phyloP scores from a whole-genome alignment of 768 basidiomycete genomes.

The Cystofilobasidium macerans region DNA sequence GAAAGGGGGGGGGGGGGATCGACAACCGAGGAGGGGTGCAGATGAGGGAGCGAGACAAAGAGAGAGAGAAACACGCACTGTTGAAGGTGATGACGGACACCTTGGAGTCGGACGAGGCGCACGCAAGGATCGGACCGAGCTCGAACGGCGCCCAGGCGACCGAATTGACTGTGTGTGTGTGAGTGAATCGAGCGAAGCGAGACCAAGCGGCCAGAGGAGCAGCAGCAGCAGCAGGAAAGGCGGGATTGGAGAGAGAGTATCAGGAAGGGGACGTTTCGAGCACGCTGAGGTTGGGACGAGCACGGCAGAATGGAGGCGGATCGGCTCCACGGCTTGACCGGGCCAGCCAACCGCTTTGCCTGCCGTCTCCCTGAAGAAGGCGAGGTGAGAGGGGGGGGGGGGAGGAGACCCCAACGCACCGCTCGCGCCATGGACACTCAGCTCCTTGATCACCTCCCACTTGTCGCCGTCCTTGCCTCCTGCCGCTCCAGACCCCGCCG shows the following conservation, averaged over 20 bases:
- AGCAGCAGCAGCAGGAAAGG: no score
- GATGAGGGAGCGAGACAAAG: background rate
- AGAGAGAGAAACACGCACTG: slow-evolving; percentile 47
- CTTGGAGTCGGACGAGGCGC: slow-evolving; percentile 93
- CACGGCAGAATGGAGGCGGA: no score
- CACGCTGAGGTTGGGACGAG: background rate
- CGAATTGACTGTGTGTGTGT: slow-evolving; percentile 62
- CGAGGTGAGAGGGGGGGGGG: background rate
- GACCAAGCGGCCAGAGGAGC: no score
- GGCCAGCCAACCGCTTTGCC: no score
- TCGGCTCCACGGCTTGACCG: no score
- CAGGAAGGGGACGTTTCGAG: no score
- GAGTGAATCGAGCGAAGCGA: no score
- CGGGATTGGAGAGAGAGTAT: no score
- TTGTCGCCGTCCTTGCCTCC: slow-evolving; percentile 42
- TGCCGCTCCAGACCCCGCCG: slow-evolving; percentile 41
- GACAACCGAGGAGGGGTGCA: background rate
- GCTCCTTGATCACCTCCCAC: slow-evolving; percentile 94
- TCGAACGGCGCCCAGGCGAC: slow-evolving; percentile 99
- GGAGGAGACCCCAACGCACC: slow-evolving; percentile 45
- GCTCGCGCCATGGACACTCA: slow-evolving; percentile 82
- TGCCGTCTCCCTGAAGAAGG: no score
- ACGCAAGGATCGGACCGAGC: slow-evolving; percentile 88
- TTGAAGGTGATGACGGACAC: slow-evolving; percentile 94
- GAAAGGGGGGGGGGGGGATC: background rate